Percentiles rank a stretch among this genome's conserved stretches.
Evolutionary conservation across 73 alveolate genomes (phyloP).

Genomic region (Symbiodinium natans): DNA sequence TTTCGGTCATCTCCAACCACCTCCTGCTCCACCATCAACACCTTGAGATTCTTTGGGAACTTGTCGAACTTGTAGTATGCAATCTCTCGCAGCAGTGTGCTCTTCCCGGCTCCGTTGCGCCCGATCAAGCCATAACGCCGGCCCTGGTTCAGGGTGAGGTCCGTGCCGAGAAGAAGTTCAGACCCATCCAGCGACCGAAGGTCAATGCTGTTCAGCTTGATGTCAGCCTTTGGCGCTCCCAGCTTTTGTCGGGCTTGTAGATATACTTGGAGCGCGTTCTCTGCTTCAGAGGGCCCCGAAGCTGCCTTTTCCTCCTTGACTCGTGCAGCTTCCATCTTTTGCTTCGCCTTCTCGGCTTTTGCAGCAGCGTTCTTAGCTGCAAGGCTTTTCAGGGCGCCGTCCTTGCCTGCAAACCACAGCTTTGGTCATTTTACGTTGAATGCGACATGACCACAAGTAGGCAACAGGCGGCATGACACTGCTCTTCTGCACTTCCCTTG

Average conservation of each 20-base stretch:
- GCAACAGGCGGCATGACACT: too few species aligned
- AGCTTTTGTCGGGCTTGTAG: conserved; percentile 92
- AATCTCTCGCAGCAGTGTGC: conserved; percentile 98
- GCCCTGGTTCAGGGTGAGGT: conserved; percentile 97
- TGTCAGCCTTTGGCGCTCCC: conserved; percentile 97
- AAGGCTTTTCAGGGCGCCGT: conserved; percentile 73
- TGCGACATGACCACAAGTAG: too few species aligned
- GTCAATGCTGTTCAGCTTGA: conserved; percentile 95
- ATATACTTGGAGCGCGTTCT: conserved; percentile 79
- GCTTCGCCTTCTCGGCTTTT: conserved; percentile 69
- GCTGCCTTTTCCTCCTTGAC: conserved; percentile 65
- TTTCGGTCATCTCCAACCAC: conserved; percentile 97
- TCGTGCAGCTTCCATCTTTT: conserved; percentile 56
- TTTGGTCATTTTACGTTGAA: too few species aligned
- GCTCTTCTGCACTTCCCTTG: too few species aligned
- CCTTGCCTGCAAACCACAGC: conserved; percentile 78
- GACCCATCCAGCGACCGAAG: conserved; percentile 98
- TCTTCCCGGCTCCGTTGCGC: conserved; percentile 99
- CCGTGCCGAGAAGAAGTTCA: conserved; percentile 97
- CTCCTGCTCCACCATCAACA: conserved; percentile 99
- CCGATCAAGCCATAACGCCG: conserved; percentile 98
- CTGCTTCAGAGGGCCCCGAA: conserved; percentile 64
- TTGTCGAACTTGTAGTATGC: conserved; percentile 98
- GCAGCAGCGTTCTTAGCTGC: conserved; percentile 87
- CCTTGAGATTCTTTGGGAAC: conserved; percentile 97